Base-by-base conservation (phyloP, 305 asterid genomes). In the Plantago coronopus region DNA sequence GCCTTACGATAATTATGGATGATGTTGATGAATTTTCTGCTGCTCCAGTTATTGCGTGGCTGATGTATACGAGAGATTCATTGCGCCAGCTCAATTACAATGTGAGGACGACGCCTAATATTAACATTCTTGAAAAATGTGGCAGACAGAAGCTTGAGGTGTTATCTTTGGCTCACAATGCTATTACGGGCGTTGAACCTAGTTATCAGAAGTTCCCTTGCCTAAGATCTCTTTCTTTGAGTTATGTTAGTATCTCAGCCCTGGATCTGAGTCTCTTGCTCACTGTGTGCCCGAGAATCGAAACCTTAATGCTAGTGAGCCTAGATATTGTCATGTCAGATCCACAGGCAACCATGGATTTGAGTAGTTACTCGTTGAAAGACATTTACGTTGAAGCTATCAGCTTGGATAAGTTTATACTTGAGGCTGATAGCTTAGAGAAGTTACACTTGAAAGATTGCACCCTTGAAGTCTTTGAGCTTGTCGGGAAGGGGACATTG, bases 321-420 rank as follows among this genome's bases (percentile, higher is more conserved):
- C 84, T 89, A 13, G 91, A 86, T 63, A 76, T 84, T 65, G 85
- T 80, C 70, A 87, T 89, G 95, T 89, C 95, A n/a, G 97, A 89
- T 72, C 82, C 85, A 14, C 90, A 81, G 72, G 87, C 95, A 7
- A 78, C 76, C 7, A 87, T 89, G 93, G 95, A 79, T 59, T 68
- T 89, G 72, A 78, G 86, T 55, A 87, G 95, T 79, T 69, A 59
- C 78, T 89, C 97, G 0, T 59, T 87, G 38, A 85, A 85, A 78
- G 93, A 87, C 73, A 80, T 89, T 56, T 85, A 81, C 54, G 90
- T 84, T 16, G 97, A 89, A 70, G 93, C 95, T 47, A 74, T 87
- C 55, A 89, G 94, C 69, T 73, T 89, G 95, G 97, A 89, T 69
- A 89, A 87, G 76, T 79, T 89, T 70, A 75, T 77, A 63, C 61